Conservation (phyloP, 768 basidiomycete genomes). For the Amanita muscaria region DNA sequence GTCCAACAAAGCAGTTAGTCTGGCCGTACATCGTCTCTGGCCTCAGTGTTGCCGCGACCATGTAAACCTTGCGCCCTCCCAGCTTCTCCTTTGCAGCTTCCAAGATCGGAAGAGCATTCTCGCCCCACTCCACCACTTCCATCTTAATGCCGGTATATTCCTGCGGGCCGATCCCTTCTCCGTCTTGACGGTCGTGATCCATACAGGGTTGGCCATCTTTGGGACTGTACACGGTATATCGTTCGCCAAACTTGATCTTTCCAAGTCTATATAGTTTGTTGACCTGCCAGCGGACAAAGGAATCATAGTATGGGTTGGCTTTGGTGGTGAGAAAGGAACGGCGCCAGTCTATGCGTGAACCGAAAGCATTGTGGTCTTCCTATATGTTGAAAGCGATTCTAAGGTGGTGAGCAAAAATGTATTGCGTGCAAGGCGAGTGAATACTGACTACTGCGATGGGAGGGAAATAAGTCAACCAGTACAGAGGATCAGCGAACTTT, state of each 20-base stretch:
- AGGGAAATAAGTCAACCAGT: conserved; percentile 94
- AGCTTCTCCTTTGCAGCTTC: conserved; percentile 55
- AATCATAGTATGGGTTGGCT: conserved; percentile 93
- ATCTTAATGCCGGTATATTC: conserved; percentile 95
- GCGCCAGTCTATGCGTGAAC: conserved; percentile 97
- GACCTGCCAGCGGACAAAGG: conserved; percentile 97
- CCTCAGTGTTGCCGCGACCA: conserved; percentile 94
- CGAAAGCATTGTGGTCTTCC: conserved; percentile 74
- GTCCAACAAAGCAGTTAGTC: conserved; percentile 95
- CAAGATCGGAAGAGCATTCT: conserved; percentile 12
- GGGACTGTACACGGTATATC: conserved; percentile 97
- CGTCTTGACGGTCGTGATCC: conserved; percentile 96
- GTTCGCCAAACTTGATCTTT: conserved; percentile 96
- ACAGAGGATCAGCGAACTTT: conserved; percentile 88
- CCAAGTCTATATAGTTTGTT: conserved; percentile 82
- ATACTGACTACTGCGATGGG: conserved; percentile 80
- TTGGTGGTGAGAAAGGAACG: conserved; percentile 91
- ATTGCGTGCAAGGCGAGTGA: conserved; percentile 3
- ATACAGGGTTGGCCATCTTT: conserved; percentile 99
- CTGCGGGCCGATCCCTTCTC: conserved; percentile 90
- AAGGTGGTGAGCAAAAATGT: not conserved
- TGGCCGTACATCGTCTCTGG: conserved; percentile 99
- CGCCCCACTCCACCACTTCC: conserved; percentile 83
- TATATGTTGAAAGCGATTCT: conserved; percentile 9
- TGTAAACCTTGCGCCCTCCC: conserved; percentile 72